phyloP scores from a whole-genome alignment of 1,139 yeast genomes.

The Kodamaea anthophila region DNA sequence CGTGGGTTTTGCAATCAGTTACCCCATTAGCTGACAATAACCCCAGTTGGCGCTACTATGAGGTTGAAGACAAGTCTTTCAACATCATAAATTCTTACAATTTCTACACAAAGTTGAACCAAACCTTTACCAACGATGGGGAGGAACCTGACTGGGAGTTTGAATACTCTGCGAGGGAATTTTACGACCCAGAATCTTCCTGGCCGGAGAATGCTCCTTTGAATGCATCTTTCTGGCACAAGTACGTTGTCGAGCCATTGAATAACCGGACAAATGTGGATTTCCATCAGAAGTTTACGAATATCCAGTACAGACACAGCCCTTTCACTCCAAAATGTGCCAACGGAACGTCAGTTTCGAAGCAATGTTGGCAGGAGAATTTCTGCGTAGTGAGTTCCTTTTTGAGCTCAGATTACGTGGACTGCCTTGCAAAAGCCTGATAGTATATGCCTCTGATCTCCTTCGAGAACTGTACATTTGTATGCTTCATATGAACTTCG shows the following conservation, averaged over 20 bases:
- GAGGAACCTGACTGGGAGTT: constrained; percentile 49
- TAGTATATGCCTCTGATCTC: too few relatives aligned
- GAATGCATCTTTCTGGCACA: constrained; percentile 57
- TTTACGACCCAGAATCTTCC: constrained; percentile 35
- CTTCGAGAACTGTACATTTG: too few relatives aligned
- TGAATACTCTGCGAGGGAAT: constrained; percentile 50
- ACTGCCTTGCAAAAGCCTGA: constrained; percentile 13
- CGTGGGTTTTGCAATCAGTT: constrained; percentile 63
- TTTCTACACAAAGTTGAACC: constrained; percentile 48
- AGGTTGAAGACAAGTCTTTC: constrained; percentile 59
- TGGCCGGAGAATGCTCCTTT: constrained; percentile 52
- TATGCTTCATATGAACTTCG: neutral
- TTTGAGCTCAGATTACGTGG: constrained; percentile 12
- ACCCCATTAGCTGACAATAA: constrained; percentile 54
- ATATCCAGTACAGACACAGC: constrained; percentile 45
- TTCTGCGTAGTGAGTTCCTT: constrained; percentile 35
- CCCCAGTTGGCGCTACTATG: constrained; percentile 70
- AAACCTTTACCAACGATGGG: constrained; percentile 43
- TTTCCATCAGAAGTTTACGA: constrained; percentile 42
- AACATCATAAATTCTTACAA: constrained; percentile 55
- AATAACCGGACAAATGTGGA: constrained; percentile 28
- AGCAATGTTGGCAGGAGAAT: constrained; percentile 34
- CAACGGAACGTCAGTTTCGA: constrained; percentile 24
- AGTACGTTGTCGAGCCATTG: constrained; percentile 28
- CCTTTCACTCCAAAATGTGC: constrained; percentile 45